Conservation (phyloP, 2,329 filamentous ascomycete genomes). For the Pyricularia sp. region DNA sequence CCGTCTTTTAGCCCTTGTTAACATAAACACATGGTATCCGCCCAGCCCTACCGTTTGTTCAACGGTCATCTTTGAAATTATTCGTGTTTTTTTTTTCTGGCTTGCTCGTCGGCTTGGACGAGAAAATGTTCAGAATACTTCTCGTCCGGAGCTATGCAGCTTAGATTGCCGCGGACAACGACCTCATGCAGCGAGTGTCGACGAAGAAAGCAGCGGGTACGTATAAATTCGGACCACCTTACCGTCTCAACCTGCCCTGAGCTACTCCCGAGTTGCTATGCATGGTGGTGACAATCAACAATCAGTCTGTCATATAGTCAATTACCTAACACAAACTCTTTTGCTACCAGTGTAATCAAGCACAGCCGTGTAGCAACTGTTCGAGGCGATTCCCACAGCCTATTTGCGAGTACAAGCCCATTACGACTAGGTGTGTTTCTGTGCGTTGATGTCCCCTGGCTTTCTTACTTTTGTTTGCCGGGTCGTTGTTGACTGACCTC, state of each 20-base stretch:
- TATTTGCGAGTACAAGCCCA: constrained; percentile 30
- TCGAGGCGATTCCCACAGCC: constrained; percentile 37
- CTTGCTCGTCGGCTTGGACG: background rate
- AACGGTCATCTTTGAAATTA: background rate
- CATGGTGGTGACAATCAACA: background rate
- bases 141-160: constrained; percentile 18
- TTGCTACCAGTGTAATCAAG: constrained; percentile 34
- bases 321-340: constrained; percentile 1
- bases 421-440: constrained; percentile 12
- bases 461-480: background rate
- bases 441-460: background rate
- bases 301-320: background rate
- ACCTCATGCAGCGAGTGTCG: constrained; percentile 35
- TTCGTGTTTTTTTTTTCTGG: background rate
- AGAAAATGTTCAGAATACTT: constrained; percentile 4
- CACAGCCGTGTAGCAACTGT: constrained; percentile 41
- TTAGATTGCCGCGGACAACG: constrained; percentile 13
- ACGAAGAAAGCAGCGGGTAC: constrained; percentile 34
- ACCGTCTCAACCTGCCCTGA: background rate
- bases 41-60: background rate
- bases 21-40: constrained; percentile 7
- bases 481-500: background rate
- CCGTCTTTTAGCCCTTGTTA: background rate
- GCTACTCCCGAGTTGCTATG: background rate
- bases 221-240: background rate